A percentile compares a stretch with the other conserved stretches of the same genome.
Evolutionary conservation across 2,329 filamentous ascomycete genomes (phyloP).

Genomic region (Fonsecaea pedrosoi): DNA sequence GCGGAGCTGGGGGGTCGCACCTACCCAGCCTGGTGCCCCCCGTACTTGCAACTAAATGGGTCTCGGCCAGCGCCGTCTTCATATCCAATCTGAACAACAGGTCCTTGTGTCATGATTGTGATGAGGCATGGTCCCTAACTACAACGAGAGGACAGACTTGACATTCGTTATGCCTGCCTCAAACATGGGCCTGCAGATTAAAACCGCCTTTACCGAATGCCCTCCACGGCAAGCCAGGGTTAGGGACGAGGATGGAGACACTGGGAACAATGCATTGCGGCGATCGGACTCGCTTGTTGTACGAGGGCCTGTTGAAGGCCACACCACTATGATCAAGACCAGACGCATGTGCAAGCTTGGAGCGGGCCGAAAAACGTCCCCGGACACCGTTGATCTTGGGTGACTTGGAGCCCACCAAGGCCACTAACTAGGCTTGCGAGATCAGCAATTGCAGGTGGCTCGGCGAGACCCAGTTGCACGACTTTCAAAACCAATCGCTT

Average conservation of each 20-base stretch:
- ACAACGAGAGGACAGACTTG: neutral
- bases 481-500: neutral
- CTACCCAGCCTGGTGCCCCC: neutral
- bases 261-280: neutral
- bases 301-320: neutral
- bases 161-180: neutral
- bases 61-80: neutral
- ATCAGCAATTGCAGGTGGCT: neutral
- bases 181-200: neutral
- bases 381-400: conserved; percentile 9
- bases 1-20: neutral
- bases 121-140: neutral
- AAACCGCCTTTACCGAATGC: neutral
- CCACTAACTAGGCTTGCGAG: neutral
- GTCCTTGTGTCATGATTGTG: neutral
- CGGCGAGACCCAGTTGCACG: neutral
- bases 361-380: conserved; percentile 13
- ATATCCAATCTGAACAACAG: neutral
- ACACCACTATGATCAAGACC: neutral
- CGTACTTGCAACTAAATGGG: neutral
- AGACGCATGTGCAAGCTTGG: conserved; percentile 11
- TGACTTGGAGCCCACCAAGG: neutral
- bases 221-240: neutral
- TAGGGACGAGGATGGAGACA: neutral
- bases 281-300: conserved; percentile 7